Evolutionary conservation across 352 stramenopile species (phyloP), one percentile per base, ranked within the genome.

Genomic region (Phytopythium aichiense): DNA sequence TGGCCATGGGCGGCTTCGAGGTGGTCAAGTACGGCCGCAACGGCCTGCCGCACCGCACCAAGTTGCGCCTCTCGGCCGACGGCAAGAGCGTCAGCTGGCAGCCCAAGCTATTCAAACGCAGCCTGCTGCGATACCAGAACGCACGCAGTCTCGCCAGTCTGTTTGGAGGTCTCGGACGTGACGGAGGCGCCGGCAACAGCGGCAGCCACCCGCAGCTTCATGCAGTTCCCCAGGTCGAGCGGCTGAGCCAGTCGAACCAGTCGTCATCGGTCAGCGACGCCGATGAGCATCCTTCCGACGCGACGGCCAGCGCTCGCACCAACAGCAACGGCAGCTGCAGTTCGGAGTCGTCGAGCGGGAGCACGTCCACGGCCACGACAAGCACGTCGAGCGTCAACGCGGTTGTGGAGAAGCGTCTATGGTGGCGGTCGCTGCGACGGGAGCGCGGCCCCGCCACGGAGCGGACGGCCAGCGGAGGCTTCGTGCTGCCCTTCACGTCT

Each of bases 11-110:
- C 22, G 81, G 84, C 8, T 88, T 92, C 37, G 74, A 88, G 31
- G 81, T 84, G 3, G 71, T 95, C 62, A 95, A 95, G 63, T 91
- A 95, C 60, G 84, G 84, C 18, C 83, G 85, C 59, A 87, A 91
- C 30, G 86, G 86, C 0, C 62, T 91, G 28, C 82, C 82, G 7
- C 82, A 93, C 55, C 82, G 81, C 30, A 95, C 86, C 0, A 89
- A 89, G 55, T 65, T 95, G 30, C 74, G 77, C 0, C 75, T 95
- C 22, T 93, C 84, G 40, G 74, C 74, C 5, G 81, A 90, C 43
- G 85, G 84, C 20, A 78, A 86, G 63, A 76, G 77, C 16, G 62
- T 95, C 28, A 85, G 73, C 53, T 95, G 86, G 86, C 78, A 89
- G 64, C 79, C 82, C 0, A 92, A 93, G 59, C 59, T 91, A 18